Evolutionary conservation across 352 stramenopile genomes (phyloP).

Genomic region (Nothophytophthora sp.): DNA sequence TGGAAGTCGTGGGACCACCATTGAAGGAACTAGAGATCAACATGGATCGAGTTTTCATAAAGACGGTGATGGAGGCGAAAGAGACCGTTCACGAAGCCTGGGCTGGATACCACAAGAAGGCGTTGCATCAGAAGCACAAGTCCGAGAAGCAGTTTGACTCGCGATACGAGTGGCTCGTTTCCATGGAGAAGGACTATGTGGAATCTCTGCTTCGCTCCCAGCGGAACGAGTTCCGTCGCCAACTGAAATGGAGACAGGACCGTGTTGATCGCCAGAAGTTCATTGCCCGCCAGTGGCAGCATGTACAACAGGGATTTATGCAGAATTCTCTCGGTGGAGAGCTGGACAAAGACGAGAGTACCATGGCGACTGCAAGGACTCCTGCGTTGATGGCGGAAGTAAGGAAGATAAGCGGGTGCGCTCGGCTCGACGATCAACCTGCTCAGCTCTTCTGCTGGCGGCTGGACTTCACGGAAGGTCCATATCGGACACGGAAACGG

Average conservation of each 20-base stretch:
- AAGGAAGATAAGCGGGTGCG: constrained; percentile 12
- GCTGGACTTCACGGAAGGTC: constrained; percentile 71
- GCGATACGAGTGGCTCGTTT: constrained; percentile 45
- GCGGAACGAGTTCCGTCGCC: constrained; percentile 51
- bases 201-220: constrained; percentile 44
- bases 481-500: constrained; percentile 66
- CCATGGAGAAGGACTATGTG: constrained; percentile 33
- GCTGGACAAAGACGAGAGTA: not conserved
- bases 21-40: constrained; percentile 66
- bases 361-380: not conserved
- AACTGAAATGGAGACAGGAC: constrained; percentile 73
- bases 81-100: constrained; percentile 60
- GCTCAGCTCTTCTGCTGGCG: constrained; percentile 18
- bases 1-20: constrained; percentile 66
- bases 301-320: constrained; percentile 26
- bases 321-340: constrained; percentile 8
- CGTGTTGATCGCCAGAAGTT: constrained; percentile 69
- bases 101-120: constrained; percentile 44
- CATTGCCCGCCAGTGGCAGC: constrained; percentile 51
- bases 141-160: constrained; percentile 40
- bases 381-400: constrained; percentile 11
- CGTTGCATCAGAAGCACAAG: constrained; percentile 31
- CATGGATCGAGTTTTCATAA: constrained; percentile 64
- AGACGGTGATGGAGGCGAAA: constrained; percentile 47
- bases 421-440: not conserved